Conservation (phyloP, 2,329 filamentous ascomycete species). For the Aspergillus neoniger region DNA sequence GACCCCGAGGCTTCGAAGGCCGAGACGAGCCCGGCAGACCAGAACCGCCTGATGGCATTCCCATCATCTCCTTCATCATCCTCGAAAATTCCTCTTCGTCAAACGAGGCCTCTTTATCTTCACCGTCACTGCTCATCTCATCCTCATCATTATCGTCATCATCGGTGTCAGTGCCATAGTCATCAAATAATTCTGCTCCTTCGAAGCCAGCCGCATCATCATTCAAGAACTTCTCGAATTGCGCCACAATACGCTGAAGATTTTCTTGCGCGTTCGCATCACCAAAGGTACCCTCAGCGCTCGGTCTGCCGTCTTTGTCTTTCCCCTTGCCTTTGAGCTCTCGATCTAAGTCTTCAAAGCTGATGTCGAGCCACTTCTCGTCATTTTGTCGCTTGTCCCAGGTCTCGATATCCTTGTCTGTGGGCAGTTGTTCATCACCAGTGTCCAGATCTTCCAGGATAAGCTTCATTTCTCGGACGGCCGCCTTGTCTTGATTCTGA, state of each 20-base stretch:
- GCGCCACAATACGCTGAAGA: slow-evolving; percentile 84
- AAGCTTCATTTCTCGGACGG: slow-evolving; percentile 73
- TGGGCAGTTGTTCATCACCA: slow-evolving; percentile 71
- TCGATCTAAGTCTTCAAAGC: slow-evolving; percentile 82
- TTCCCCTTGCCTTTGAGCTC: slow-evolving; percentile 67
- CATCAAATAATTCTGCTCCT: slow-evolving; percentile 68
- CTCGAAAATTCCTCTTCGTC: slow-evolving; percentile 80
- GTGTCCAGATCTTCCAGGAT: slow-evolving; percentile 73
- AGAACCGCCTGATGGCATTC: slow-evolving; percentile 55
- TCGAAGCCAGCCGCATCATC: slow-evolving; percentile 80
- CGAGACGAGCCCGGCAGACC: slow-evolving; percentile 25
- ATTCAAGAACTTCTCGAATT: slow-evolving; percentile 90
- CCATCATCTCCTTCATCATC: slow-evolving; percentile 94
- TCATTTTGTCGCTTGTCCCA: slow-evolving; percentile 78
- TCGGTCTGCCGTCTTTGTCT: slow-evolving; percentile 20
- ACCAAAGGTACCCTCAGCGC: slow-evolving; percentile 44
- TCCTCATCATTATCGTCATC: slow-evolving; percentile 55
- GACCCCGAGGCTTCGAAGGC: slow-evolving; percentile 27
- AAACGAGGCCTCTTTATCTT: slow-evolving; percentile 76
- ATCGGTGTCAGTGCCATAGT: slow-evolving; percentile 69
- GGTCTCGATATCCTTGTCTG: slow-evolving; percentile 66
- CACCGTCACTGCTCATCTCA: slow-evolving; percentile 61
- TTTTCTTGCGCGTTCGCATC: slow-evolving; percentile 54
- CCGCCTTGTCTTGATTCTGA: slow-evolving; percentile 66
- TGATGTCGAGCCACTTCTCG: slow-evolving; percentile 89